Percentiles rank a stretch among this genome's conserved stretches.
Evolutionary conservation across 129 eudicot species (phyloP).

Genomic region (Silybum marianum): DNA sequence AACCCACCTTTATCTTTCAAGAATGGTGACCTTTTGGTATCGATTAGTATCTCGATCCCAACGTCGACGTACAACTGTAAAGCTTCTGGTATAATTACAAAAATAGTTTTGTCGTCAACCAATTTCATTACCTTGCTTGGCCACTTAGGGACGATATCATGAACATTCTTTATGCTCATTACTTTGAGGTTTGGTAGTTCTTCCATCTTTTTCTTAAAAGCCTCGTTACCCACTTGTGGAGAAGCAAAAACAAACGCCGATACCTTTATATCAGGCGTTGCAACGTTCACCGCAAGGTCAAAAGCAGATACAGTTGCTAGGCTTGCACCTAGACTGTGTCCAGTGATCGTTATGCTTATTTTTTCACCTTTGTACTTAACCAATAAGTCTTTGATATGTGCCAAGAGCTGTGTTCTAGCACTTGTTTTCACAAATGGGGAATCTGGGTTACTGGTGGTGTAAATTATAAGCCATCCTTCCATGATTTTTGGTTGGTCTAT

Average conservation of each 20-base stretch:
- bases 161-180: neutral
- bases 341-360: neutral
- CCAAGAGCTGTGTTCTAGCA: conserved; percentile 3
- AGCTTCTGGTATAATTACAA: neutral
- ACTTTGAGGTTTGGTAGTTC: neutral
- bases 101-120: neutral
- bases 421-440: neutral
- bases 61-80: neutral
- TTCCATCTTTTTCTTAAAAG: neutral
- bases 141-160: neutral
- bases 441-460: neutral
- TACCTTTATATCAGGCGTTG: neutral
- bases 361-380: neutral
- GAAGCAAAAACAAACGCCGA: neutral
- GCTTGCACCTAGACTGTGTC: conserved; percentile 4
- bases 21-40: neutral
- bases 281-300: neutral
- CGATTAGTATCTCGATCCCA: neutral
- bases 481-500: neutral
- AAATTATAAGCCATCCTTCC: conserved; percentile 7
- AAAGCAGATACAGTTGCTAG: neutral
- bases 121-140: neutral
- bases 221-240: conserved; percentile 2
- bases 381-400: neutral
- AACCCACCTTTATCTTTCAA: neutral